Conservation (phyloP, 83 land plant species). For the Thuja plicata region DNA sequence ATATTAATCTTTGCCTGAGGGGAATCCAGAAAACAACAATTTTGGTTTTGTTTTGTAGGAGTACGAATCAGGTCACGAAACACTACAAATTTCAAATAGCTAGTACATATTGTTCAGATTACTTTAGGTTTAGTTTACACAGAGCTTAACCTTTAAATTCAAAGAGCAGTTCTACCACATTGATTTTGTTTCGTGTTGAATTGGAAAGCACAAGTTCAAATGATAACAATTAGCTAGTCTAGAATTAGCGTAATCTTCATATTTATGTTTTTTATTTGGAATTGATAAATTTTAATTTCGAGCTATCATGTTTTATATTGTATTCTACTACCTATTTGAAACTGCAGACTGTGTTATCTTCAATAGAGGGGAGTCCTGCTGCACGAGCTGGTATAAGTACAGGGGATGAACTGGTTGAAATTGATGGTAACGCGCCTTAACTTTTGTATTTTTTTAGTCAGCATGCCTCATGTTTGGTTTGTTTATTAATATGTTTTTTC, state of each 20-base stretch:
- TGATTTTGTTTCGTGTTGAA: no score
- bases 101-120: no score
- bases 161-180: no score
- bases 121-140: no score
- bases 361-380: slow-evolving; percentile 92
- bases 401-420: slow-evolving; percentile 91
- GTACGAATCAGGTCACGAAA: no score
- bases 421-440: slow-evolving; percentile 63
- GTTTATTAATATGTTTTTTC: not conserved
- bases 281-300: not conserved
- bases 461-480: not conserved
- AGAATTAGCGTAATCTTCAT: not conserved
- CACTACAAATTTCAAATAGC: no score
- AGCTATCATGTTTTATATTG: not conserved
- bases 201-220: no score
- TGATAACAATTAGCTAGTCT: not conserved
- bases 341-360: slow-evolving; percentile 80
- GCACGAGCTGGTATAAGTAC: slow-evolving; percentile 86
- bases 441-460: slow-evolving; percentile 6
- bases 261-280: not conserved
- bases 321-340: not conserved
- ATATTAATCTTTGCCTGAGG: no score
- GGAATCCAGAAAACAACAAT: no score
- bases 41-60: no score
- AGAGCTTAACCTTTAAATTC: no score